Evolutionary conservation across 257 asterid genomes (phyloP).

Genomic region (Eustoma russellianum): DNA sequence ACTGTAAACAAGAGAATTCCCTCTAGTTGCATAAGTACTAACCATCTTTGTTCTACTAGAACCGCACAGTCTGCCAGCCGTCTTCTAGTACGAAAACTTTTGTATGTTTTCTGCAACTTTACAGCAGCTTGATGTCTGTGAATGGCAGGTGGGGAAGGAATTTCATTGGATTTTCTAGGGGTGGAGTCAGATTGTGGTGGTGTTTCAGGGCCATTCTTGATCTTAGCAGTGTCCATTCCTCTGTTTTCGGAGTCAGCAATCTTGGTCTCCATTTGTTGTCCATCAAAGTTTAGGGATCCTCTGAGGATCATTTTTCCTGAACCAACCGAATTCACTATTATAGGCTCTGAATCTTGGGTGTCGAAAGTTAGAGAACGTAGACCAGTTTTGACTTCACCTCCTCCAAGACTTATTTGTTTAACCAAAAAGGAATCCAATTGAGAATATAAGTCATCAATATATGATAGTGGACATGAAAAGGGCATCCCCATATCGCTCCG

Average conservation of each 20-base stretch:
- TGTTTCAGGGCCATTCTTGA: slow-evolving; percentile 4
- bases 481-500: slow-evolving; percentile 57
- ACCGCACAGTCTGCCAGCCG: slow-evolving; percentile 86
- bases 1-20: neutral
- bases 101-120: slow-evolving; percentile 73
- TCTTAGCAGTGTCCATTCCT: slow-evolving; percentile 7
- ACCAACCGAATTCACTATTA: slow-evolving; percentile 28
- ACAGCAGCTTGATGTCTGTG: slow-evolving; percentile 51
- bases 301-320: slow-evolving; percentile 39
- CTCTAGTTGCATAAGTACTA: neutral
- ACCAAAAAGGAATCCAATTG: slow-evolving; percentile 26
- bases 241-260: slow-evolving; percentile 15
- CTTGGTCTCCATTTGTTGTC: slow-evolving; percentile 39
- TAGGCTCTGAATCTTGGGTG: slow-evolving; percentile 23
- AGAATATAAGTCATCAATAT: slow-evolving; percentile 34
- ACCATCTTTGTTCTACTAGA: slow-evolving; percentile 86
- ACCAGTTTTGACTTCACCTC: slow-evolving; percentile 19
- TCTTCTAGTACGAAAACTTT: slow-evolving; percentile 75
- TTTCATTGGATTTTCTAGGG: slow-evolving; percentile 7
- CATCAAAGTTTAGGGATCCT: slow-evolving; percentile 44
- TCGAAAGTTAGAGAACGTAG: slow-evolving; percentile 27
- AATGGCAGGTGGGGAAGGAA: slow-evolving; percentile 9
- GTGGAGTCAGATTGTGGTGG: neutral
- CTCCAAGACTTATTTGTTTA: slow-evolving; percentile 31
- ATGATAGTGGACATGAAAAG: slow-evolving; percentile 34